phyloP scores from a whole-genome alignment of 148 eudicot species.

The Fagopyrum esculentum region DNA sequence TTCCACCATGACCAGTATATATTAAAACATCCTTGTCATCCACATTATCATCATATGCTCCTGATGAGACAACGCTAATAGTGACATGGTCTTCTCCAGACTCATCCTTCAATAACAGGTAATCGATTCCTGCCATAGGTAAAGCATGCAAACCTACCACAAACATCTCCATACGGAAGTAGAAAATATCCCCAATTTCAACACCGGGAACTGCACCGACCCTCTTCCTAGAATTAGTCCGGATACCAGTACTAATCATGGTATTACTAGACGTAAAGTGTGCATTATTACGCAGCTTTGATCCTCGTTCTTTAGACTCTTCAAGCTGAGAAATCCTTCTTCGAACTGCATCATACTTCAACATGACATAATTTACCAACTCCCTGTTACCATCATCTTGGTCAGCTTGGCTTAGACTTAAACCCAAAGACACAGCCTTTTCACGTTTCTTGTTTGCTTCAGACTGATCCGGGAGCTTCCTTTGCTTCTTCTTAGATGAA shows the following conservation, averaged over 20 bases:
- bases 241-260: constrained; percentile 54
- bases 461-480: constrained; percentile 18
- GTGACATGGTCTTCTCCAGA: constrained; percentile 10
- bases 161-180: constrained; percentile 84
- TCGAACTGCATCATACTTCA: constrained; percentile 65
- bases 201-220: constrained; percentile 79
- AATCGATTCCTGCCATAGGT: constrained; percentile 91
- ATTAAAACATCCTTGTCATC: constrained; percentile 8
- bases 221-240: constrained; percentile 60
- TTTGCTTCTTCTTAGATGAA: constrained; percentile 26
- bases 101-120: constrained; percentile 36
- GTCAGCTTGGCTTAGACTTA: constrained; percentile 30
- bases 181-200: constrained; percentile 85
- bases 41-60: constrained; percentile 5
- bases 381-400: constrained; percentile 56
- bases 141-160: constrained; percentile 75
- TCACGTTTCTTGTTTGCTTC: constrained; percentile 22
- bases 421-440: constrained; percentile 14
- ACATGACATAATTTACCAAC: constrained; percentile 30
- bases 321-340: constrained; percentile 61
- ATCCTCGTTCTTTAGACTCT: constrained; percentile 42
- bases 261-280: constrained; percentile 48
- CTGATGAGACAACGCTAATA: constrained; percentile 6
- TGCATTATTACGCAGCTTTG: constrained; percentile 47
- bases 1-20: constrained; percentile 15